phyloP scores from a whole-genome alignment of 1,284 basidiomycete species.

The Stygiomarasmius scandens region DNA sequence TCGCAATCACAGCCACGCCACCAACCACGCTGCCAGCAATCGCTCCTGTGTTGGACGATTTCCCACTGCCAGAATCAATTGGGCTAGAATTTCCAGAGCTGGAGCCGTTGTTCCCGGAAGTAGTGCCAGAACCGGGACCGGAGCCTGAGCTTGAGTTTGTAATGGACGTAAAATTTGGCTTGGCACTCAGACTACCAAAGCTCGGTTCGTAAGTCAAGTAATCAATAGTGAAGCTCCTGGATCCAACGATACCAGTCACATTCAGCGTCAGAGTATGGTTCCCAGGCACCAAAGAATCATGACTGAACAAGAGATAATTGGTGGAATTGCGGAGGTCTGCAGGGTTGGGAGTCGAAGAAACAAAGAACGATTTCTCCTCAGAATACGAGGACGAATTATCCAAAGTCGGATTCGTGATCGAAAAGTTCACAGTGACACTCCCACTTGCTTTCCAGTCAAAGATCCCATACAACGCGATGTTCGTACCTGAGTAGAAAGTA shows the following conservation, averaged over 20 bases:
- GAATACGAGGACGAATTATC: neutral
- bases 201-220: neutral
- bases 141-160: neutral
- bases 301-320: neutral
- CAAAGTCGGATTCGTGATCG: neutral
- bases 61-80: conserved; percentile 17
- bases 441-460: neutral
- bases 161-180: neutral
- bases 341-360: neutral
- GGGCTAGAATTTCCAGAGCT: conserved; percentile 1
- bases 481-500: neutral
- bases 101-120: too few relatives aligned
- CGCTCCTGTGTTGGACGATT: conserved; percentile 38
- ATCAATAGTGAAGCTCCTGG: neutral
- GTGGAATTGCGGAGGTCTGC: neutral
- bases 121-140: neutral
- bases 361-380: conserved; percentile 6
- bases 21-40: conserved; percentile 49
- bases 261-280: conserved; percentile 7
- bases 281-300: neutral
- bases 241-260: neutral
- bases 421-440: neutral
- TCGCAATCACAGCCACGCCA: conserved; percentile 31
- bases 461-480: neutral
- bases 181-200: neutral